Evolutionary conservation across 1,284 basidiomycete genomes (phyloP).

Genomic region (Cryptococcus maquisensis): DNA sequence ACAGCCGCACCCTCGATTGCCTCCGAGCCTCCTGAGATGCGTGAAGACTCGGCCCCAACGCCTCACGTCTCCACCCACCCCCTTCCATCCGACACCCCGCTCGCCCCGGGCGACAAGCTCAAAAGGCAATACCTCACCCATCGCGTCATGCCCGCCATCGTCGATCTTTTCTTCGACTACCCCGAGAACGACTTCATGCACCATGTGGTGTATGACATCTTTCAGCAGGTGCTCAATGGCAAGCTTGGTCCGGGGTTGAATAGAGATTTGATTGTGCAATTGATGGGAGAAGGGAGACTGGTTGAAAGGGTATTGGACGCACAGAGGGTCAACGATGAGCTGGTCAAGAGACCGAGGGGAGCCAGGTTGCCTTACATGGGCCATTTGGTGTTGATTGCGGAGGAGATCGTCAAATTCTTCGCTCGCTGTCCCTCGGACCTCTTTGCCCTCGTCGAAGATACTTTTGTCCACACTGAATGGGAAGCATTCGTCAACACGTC

Average conservation of each 20-base stretch:
- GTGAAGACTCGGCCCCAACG: not conserved
- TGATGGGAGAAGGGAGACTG: conserved; percentile 74
- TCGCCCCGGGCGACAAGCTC: conserved; percentile 63
- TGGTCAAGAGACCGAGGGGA: conserved; percentile 65
- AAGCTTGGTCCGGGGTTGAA: conserved; percentile 70
- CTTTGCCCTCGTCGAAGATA: conserved; percentile 59
- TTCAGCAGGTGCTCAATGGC: conserved; percentile 93
- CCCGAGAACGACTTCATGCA: conserved; percentile 99
- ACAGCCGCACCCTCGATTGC: conserved; percentile 27
- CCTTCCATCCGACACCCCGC: not conserved
- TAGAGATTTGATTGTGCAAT: conserved; percentile 69
- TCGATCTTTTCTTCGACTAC: conserved; percentile 91
- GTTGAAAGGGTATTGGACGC: conserved; percentile 80
- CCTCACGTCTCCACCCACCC: not conserved
- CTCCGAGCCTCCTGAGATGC: conserved; percentile 11
- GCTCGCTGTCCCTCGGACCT: conserved; percentile 81
- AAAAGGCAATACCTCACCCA: conserved; percentile 71
- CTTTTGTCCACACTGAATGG: conserved; percentile 76
- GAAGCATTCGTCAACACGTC: conserved; percentile 77
- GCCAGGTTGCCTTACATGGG: conserved; percentile 93
- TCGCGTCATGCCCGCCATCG: conserved; percentile 65
- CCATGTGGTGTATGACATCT: conserved; percentile 91
- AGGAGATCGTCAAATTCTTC: conserved; percentile 50
- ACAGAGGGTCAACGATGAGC: conserved; percentile 68
- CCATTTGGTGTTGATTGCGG: conserved; percentile 78